Percentiles rank a stretch among this genome's conserved stretches.
These are phyloP conservation scores for Vigna unguiculata DNA, from an alignment of 306 rosid species.

Conservation along the genomic window DNA sequence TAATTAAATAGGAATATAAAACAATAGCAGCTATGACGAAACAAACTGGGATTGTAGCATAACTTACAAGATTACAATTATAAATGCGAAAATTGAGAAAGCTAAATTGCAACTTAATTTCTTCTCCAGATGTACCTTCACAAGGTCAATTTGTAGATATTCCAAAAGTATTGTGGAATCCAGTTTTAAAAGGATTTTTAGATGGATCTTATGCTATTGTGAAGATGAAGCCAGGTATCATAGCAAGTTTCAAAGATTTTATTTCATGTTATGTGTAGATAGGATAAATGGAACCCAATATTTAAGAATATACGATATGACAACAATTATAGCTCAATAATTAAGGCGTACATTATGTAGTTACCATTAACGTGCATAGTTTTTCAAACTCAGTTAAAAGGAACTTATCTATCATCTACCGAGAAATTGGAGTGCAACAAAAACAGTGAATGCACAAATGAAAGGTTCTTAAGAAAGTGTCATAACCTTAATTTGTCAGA, in stretches of 20 bases:
- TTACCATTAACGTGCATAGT: not conserved
- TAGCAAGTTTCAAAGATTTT: conserved; percentile 16
- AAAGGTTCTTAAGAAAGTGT: conserved; percentile 17
- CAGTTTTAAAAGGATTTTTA: conserved; percentile 1
- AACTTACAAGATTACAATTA: not conserved
- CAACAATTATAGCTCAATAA: not conserved
- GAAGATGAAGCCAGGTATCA: not conserved
- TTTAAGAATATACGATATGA: not conserved
- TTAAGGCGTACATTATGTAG: not conserved
- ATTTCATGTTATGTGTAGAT: conserved; percentile 27
- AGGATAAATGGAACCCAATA: conserved; percentile 5
- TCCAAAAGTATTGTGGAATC: not conserved
- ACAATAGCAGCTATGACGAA: conserved; percentile 21
- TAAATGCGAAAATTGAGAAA: conserved; percentile 2
- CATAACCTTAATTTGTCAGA: conserved; percentile 86
- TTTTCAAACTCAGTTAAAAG: conserved; percentile 16
- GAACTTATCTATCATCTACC: conserved; percentile 6
- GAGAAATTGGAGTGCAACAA: conserved; percentile 1
- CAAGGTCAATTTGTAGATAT: not conserved
- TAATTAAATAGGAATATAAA: conserved; percentile 22
- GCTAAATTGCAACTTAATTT: not conserved
- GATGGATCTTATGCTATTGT: conserved; percentile 19
- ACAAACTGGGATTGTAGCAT: conserved; percentile 21
- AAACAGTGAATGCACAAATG: conserved; percentile 10
- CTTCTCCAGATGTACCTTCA: not conserved